These are phyloP conservation scores for Pochonia chlamydosporia DNA, from an alignment of 2,329 filamentous ascomycete genomes.

Conservation along the genomic window DNA sequence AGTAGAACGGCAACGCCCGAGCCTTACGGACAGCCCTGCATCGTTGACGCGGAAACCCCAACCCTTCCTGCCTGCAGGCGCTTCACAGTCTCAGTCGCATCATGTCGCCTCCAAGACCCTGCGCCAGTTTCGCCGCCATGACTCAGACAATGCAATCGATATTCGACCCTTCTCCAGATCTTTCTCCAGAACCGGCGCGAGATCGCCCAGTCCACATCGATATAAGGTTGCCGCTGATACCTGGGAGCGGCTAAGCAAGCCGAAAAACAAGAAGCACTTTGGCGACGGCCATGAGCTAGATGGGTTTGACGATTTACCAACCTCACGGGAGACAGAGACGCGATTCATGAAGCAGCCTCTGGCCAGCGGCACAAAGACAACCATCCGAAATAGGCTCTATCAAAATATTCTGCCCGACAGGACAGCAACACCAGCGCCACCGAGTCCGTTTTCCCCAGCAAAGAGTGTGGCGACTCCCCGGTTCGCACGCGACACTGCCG, in stretches of 20 bases:
- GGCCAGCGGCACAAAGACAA: slow-evolving; percentile 60
- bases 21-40: slow-evolving; percentile 42
- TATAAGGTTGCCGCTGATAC: slow-evolving; percentile 40
- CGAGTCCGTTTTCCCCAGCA: slow-evolving; percentile 52
- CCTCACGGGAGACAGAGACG: slow-evolving; percentile 74
- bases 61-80: slow-evolving; percentile 76
- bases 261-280: slow-evolving; percentile 54
- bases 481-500: slow-evolving; percentile 60
- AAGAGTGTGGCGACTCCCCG: slow-evolving; percentile 43
- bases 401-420: slow-evolving; percentile 51
- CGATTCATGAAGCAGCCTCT: slow-evolving; percentile 77
- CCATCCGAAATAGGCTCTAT: slow-evolving; percentile 49
- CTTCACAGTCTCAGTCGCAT: slow-evolving; percentile 68
- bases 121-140: slow-evolving; percentile 70
- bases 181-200: slow-evolving; percentile 51
- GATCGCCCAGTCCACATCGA: slow-evolving; percentile 55
- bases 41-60: slow-evolving; percentile 53
- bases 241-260: slow-evolving; percentile 67
- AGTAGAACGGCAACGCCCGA: slow-evolving; percentile 51
- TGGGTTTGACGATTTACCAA: slow-evolving; percentile 89
- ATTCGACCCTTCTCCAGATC: slow-evolving; percentile 51
- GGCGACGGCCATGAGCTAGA: slow-evolving; percentile 92
- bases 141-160: slow-evolving; percentile 67
- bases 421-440: slow-evolving; percentile 45
- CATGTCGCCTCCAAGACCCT: slow-evolving; percentile 67